Conservation (phyloP, 176 grass and related monocot genomes). For the Thinopyrum elongatum region DNA sequence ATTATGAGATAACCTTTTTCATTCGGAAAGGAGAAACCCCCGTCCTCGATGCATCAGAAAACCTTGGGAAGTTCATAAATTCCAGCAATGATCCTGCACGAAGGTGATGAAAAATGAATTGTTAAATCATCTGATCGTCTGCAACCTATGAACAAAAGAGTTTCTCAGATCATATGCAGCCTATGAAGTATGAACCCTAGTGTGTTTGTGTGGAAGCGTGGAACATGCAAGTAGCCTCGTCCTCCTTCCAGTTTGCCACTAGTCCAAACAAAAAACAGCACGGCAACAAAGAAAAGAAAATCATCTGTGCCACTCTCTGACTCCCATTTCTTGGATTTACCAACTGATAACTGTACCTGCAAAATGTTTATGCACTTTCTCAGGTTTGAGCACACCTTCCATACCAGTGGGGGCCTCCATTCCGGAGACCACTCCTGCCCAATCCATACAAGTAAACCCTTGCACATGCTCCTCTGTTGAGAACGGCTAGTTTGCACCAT, state of each 20-base stretch:
- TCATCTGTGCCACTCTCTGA: slow-evolving; percentile 17
- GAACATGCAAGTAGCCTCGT: not conserved
- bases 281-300: slow-evolving; percentile 26
- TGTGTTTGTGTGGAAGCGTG: too few relatives aligned
- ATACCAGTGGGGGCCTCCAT: not conserved
- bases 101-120: too few relatives aligned
- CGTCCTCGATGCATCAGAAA: too few relatives aligned
- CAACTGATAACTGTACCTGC: not conserved
- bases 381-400: not conserved
- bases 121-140: too few relatives aligned
- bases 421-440: slow-evolving; percentile 33
- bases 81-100: too few relatives aligned
- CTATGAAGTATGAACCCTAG: too few relatives aligned
- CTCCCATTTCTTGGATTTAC: not conserved
- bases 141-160: too few relatives aligned
- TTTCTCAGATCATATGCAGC: too few relatives aligned
- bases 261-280: slow-evolving; percentile 25
- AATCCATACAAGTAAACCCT: slow-evolving; percentile 29
- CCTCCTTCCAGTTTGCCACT: slow-evolving; percentile 26
- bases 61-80: too few relatives aligned
- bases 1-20: not conserved
- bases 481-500: slow-evolving; percentile 46
- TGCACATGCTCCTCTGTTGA: slow-evolving; percentile 51
- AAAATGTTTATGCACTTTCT: not conserved
- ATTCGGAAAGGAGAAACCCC: too few relatives aligned